A percentile compares a stretch with the other conserved stretches of the same genome.
These are phyloP conservation scores for Dionaea muscipula DNA, from an alignment of 179 eudicot genomes.

Conservation along the genomic window DNA sequence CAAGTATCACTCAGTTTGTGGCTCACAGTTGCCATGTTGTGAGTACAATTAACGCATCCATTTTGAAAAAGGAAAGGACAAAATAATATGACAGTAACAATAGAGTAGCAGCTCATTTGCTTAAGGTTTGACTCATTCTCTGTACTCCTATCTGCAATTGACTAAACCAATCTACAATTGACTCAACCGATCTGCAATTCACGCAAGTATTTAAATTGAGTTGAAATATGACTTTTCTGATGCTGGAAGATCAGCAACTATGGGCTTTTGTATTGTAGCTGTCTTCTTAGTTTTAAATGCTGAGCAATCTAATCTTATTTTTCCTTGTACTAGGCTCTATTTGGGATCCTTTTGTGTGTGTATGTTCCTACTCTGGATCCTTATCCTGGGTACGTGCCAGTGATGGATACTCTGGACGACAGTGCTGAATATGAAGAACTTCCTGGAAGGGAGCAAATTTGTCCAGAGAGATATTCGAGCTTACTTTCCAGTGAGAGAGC, in stretches of 20 bases:
- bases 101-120: neutral
- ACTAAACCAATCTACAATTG: neutral
- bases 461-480: slow-evolving; percentile 68
- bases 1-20: no score
- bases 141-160: neutral
- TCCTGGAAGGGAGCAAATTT: slow-evolving; percentile 59
- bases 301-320: neutral
- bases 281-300: neutral
- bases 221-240: no score
- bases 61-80: neutral
- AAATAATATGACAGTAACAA: neutral
- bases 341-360: slow-evolving; percentile 41
- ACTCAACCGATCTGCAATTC: neutral
- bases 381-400: slow-evolving; percentile 56
- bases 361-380: slow-evolving; percentile 59
- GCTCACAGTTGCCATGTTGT: no score
- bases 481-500: slow-evolving; percentile 55
- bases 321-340: slow-evolving; percentile 37
- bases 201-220: no score
- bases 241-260: neutral
- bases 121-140: neutral
- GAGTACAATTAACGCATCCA: no score
- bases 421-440: slow-evolving; percentile 45
- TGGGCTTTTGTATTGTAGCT: neutral
- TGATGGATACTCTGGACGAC: slow-evolving; percentile 33